These are phyloP conservation scores for Alloascoidea hylecoeti DNA, from an alignment of 805 yeast genomes.

Conservation along the genomic window DNA sequence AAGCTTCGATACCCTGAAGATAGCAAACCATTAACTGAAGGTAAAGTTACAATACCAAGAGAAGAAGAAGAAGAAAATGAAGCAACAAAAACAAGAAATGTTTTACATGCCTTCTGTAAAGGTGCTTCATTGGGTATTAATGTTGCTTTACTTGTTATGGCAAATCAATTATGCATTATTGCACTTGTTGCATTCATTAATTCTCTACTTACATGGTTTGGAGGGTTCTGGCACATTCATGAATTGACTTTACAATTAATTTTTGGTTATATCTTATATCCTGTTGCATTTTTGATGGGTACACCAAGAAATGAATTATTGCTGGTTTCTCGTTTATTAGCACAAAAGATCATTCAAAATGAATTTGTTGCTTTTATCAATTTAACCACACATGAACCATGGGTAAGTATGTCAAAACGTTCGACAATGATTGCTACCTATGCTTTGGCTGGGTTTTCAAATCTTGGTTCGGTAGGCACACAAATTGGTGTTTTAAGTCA, in stretches of 20 bases:
- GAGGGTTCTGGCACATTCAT: conserved; percentile 44
- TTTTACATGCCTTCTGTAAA: conserved; percentile 40
- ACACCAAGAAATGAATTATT: conserved; percentile 37
- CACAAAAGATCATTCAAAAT: conserved; percentile 44
- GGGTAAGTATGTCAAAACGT: conserved; percentile 31
- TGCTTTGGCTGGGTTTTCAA: conserved; percentile 49
- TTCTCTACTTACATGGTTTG: conserved; percentile 45
- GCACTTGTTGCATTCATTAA: conserved; percentile 41
- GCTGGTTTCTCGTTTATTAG: conserved; percentile 34
- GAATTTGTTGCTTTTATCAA: conserved; percentile 41
- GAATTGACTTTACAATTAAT: conserved; percentile 39
- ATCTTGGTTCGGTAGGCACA: conserved; percentile 47
- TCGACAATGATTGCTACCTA: conserved; percentile 43
- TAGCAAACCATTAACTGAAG: conserved; percentile 36
- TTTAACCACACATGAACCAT: conserved; percentile 27
- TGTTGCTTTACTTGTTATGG: conserved; percentile 41
- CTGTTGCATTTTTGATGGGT: conserved; percentile 45
- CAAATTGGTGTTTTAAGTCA: conserved; percentile 46
- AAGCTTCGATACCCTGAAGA: conserved; percentile 47
- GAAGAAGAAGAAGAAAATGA: conserved; percentile 26
- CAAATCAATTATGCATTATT: conserved; percentile 48
- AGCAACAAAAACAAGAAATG: conserved; percentile 17
- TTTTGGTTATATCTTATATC: conserved; percentile 42
- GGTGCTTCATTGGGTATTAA: conserved; percentile 45
- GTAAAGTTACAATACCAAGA: conserved; percentile 32